Conservation (phyloP, 192 early-diverging fungal species). For the Oehlia diaphana region DNA sequence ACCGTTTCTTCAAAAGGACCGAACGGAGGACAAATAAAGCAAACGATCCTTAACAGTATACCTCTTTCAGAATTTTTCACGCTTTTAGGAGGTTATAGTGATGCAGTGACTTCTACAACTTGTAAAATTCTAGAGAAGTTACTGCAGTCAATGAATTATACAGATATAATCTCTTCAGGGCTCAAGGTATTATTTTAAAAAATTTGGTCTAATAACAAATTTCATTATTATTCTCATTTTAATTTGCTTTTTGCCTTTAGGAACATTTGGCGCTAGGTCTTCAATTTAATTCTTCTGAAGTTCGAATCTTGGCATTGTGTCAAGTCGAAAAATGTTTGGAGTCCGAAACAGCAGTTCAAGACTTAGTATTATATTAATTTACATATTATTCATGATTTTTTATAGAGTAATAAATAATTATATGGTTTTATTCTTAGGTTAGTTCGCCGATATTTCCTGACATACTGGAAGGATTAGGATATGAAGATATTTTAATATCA, state of each 20-base stretch:
- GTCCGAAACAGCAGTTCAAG: conserved; percentile 25
- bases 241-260: background rate
- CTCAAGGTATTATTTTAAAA: conserved; percentile 26
- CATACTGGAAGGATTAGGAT: conserved; percentile 35
- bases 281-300: conserved; percentile 34
- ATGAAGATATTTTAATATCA: conserved; percentile 36
- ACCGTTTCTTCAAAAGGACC: background rate
- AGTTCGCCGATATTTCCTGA: conserved; percentile 36
- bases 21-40: background rate
- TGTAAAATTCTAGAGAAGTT: conserved; percentile 38
- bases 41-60: conserved; percentile 20
- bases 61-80: conserved; percentile 28
- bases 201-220: conserved; percentile 2
- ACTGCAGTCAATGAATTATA: conserved; percentile 32
- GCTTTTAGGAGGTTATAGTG: conserved; percentile 17
- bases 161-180: conserved; percentile 13
- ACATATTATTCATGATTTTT: background rate
- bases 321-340: conserved; percentile 46
- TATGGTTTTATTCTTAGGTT: conserved; percentile 24
- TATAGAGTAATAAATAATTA: background rate
- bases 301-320: conserved; percentile 42
- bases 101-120: conserved; percentile 16
- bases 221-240: background rate
- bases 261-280: conserved; percentile 38
- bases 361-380: conserved; percentile 35